Base-by-base conservation (phyloP, 805 yeast species). In the Wickerhamomyces tratensis region DNA sequence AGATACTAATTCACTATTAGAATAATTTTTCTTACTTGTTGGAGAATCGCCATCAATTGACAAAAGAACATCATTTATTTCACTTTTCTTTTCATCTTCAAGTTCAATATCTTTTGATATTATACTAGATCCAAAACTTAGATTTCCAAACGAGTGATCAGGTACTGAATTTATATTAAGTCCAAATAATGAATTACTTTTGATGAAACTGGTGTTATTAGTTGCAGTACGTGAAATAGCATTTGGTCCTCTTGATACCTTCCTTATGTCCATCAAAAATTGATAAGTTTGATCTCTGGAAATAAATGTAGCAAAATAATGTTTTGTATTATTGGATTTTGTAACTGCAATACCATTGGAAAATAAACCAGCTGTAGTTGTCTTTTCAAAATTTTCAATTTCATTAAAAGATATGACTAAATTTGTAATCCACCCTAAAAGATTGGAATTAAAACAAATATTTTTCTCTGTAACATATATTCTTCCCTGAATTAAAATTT, bases 361-460 rank as follows among this genome's bases (percentile, higher is more conserved):
- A 54, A 91, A 87, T 25, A 91, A 67, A 0, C 94, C 96, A 6
- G 86, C 96, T 0, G 96, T 87, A 15, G 79, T 72, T 44, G 79
- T 82, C 61, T 86, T 86, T 53, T 91, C 96, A 50, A 88, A 76
- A 29, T 73, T 68, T 10, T 72, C 68, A 26, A 93, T 76, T 43
- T 87, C 95, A 39, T 72, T 76, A 49, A 80, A 73, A 0, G 86
- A 79, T 15, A 93, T 72, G 4, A 82, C 74, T 35, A 89, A 64
- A 48, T 76, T 84, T 9, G 96, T 86, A 10, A 87, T 84, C 95
- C 96, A 89, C 1, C 96, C 96, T 38, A 91, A 64, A 35, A 93
- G 68, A 50, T 82, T 83, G 7, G 96, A 83, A 57, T 87, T 82
- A 69, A 93, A 93, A 56, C 96, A 86, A 5, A 91, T 56, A 53